A percentile compares a stretch with the other conserved stretches of the same genome.
These are phyloP conservation scores for Phytophthora vignae DNA, from an alignment of 352 stramenopile species.

Conservation along the genomic window DNA sequence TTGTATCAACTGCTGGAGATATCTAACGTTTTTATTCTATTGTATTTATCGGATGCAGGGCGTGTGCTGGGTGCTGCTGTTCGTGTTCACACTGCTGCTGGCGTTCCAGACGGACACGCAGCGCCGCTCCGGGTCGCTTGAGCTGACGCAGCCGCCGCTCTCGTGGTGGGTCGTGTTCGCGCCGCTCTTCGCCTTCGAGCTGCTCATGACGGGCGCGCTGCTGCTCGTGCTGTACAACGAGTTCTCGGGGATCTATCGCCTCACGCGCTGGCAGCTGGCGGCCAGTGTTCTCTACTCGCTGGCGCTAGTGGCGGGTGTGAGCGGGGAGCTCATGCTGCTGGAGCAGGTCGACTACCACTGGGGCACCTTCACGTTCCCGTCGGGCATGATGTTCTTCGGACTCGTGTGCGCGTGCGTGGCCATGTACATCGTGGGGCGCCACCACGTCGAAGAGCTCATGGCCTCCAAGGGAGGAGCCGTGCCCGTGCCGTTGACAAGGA, in stretches of 20 bases:
- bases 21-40: background rate
- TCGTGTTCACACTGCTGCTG: constrained; percentile 83
- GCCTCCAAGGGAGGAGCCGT: constrained; percentile 79
- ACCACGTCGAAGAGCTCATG: constrained; percentile 87
- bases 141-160: constrained; percentile 46
- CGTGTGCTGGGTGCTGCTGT: constrained; percentile 79
- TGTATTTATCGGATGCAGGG: constrained; percentile 45
- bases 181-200: constrained; percentile 73
- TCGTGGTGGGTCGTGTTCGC: constrained; percentile 79
- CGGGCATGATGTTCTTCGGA: constrained; percentile 79
- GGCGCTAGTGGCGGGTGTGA: constrained; percentile 62
- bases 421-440: constrained; percentile 84
- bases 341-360: constrained; percentile 78
- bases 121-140: constrained; percentile 35
- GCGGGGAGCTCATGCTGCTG: constrained; percentile 82
- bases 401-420: constrained; percentile 75
- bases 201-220: constrained; percentile 61
- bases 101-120: constrained; percentile 79
- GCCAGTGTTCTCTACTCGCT: constrained; percentile 80
- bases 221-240: constrained; percentile 82
- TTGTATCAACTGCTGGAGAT: background rate
- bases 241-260: constrained; percentile 79
- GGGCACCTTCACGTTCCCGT: constrained; percentile 79
- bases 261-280: constrained; percentile 76
- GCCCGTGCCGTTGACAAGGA: constrained; percentile 79